Evolutionary conservation across 441 rosid species (phyloP).

Genomic region (Mallotus japonicus): DNA sequence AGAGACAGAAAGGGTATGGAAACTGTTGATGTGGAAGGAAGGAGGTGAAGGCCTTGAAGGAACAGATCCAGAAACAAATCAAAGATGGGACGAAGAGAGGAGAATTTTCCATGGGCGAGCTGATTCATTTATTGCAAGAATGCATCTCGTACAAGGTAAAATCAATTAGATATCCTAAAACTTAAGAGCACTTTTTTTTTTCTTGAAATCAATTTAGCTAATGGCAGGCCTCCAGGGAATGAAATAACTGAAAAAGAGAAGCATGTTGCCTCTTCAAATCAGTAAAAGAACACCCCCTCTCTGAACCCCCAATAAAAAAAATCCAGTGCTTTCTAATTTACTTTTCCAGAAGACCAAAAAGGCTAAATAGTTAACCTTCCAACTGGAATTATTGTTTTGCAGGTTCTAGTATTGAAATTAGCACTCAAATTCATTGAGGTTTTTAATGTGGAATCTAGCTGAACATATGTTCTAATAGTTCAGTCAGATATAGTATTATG

Average conservation of each 20-base stretch:
- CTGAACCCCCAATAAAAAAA: too few species aligned
- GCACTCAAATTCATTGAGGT: not conserved
- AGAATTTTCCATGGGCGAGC: conserved; percentile 76
- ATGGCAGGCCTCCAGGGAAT: not conserved
- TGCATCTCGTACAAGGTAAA: conserved; percentile 98
- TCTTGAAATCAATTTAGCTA: not conserved
- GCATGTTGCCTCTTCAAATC: too few species aligned
- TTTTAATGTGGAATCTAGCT: not conserved
- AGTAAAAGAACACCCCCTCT: too few species aligned
- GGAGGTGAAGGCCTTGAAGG: conserved; percentile 48
- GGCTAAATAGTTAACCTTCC: not conserved
- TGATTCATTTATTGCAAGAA: conserved; percentile 87
- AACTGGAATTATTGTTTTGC: not conserved
- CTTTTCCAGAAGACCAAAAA: not conserved
- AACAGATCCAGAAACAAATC: conserved; percentile 52
- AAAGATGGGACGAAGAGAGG: conserved; percentile 93
- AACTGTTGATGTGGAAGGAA: conserved; percentile 77
- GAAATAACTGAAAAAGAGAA: too few species aligned
- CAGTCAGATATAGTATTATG: conserved; percentile 4
- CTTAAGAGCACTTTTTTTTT: not conserved
- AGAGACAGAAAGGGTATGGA: conserved; percentile 89
- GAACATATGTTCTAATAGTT: not conserved
- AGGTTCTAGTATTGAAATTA: not conserved
- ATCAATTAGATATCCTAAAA: not conserved
- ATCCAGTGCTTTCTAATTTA: not conserved